Conservation (phyloP, 2,329 filamentous ascomycete genomes). For the Cladophialophora bantiana region DNA sequence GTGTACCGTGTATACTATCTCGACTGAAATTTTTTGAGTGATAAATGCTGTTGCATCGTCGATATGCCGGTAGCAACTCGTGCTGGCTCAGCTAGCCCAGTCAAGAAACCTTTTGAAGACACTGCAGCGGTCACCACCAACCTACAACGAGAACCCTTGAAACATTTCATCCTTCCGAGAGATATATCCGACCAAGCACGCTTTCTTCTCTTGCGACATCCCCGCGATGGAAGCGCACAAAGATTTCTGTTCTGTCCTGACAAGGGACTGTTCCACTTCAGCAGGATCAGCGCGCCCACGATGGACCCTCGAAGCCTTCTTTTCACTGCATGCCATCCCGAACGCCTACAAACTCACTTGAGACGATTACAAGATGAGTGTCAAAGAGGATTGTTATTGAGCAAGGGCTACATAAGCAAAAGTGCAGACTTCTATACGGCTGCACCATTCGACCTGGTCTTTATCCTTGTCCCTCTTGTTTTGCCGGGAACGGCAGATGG, state of each 20-base stretch:
- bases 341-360: background rate
- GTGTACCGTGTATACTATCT: background rate
- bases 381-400: conserved; percentile 23
- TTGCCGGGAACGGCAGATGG: conserved; percentile 54
- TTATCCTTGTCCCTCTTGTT: conserved; percentile 79
- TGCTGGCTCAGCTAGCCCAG: conserved; percentile 36
- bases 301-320: conserved; percentile 63
- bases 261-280: conserved; percentile 68
- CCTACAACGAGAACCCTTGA: conserved; percentile 49
- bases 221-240: conserved; percentile 55
- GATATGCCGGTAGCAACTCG: conserved; percentile 34
- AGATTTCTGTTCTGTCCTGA: conserved; percentile 67
- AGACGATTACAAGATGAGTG: conserved; percentile 20
- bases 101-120: conserved; percentile 28
- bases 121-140: conserved; percentile 12
- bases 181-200: conserved; percentile 59
- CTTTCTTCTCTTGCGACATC: conserved; percentile 63
- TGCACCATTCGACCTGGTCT: conserved; percentile 82
- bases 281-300: conserved; percentile 60
- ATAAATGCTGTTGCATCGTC: background rate
- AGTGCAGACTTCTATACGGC: conserved; percentile 80
- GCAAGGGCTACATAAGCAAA: conserved; percentile 65
- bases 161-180: conserved; percentile 65
- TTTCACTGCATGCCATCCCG: conserved; percentile 46
- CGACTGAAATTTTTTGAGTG: background rate